Percentiles rank a stretch among this genome's conserved stretches.
Conservation (phyloP, 2,329 filamentous ascomycete species). For the Ceratocystis diversiconidia region DNA sequence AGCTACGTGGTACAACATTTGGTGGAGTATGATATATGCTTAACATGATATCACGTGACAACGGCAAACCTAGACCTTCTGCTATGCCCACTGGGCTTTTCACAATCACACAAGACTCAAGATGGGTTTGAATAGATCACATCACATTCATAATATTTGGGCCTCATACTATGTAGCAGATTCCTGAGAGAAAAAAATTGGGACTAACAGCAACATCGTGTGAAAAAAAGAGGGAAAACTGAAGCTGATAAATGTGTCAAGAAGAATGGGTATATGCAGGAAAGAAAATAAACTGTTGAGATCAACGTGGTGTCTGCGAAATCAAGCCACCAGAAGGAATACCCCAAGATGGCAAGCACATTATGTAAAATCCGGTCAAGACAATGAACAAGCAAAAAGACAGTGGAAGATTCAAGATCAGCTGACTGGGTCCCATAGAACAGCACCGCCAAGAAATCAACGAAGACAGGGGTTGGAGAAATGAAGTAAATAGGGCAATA, state of each 20-base stretch:
- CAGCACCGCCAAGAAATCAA: not conserved
- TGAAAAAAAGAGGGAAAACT: not conserved
- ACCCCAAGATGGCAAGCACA: not conserved
- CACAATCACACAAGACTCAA: not conserved
- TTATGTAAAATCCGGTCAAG: not conserved
- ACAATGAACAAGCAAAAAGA: not conserved
- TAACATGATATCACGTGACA: not conserved
- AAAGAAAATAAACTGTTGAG: constrained; percentile 6
- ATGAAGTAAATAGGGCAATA: constrained; percentile 9
- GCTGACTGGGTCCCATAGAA: too few relatives aligned
- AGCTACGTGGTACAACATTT: not conserved
- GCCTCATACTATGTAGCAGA: constrained; percentile 5
- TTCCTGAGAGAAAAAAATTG: not conserved
- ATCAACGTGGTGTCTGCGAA: not conserved
- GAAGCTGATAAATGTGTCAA: not conserved
- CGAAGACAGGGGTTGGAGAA: not conserved
- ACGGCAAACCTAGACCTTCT: not conserved
- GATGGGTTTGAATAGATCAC: not conserved
- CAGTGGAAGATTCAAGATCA: not conserved
- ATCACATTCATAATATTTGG: constrained; percentile 6
- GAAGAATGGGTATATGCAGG: constrained; percentile 1
- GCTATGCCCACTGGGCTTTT: not conserved
- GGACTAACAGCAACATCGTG: not conserved
- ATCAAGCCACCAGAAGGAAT: not conserved
- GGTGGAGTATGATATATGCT: not conserved